phyloP scores from a whole-genome alignment of 164 flowering plant species.

The Cinnamomum micranthum region DNA sequence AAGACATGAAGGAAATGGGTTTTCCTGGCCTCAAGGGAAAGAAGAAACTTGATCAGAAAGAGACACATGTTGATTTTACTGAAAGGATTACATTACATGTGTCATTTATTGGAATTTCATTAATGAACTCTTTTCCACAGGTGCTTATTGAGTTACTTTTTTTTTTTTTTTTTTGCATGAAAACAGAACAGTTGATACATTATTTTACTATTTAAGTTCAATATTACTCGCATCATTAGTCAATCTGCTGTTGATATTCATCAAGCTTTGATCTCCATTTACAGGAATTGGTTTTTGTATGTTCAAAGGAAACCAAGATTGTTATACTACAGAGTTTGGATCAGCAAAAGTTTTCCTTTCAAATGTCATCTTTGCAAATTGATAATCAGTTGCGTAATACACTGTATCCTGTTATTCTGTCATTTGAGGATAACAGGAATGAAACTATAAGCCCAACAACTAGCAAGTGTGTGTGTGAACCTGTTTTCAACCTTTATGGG shows the following conservation, averaged over 20 bases:
- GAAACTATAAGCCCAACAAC: constrained; percentile 24
- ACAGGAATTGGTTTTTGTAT: constrained; percentile 85
- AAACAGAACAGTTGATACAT: not conserved
- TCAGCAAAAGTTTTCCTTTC: constrained; percentile 62
- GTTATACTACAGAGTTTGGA: constrained; percentile 68
- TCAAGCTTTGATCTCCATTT: constrained; percentile 10
- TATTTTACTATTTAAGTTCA: not conserved
- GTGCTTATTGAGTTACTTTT: constrained; percentile 15
- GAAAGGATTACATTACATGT: constrained; percentile 56
- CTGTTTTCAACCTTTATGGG: constrained; percentile 49
- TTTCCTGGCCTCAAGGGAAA: constrained; percentile 30
- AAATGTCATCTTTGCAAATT: constrained; percentile 69
- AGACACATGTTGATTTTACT: constrained; percentile 35
- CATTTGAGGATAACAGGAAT: constrained; percentile 47
- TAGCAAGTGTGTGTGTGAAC: constrained; percentile 43
- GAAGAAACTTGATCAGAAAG: constrained; percentile 30
- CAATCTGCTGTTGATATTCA: not conserved
- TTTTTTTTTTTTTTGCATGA: not conserved
- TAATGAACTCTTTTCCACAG: constrained; percentile 75
- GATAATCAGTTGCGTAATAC: constrained; percentile 75
- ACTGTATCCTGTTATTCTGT: constrained; percentile 80
- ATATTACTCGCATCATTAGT: not conserved
- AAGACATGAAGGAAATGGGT: constrained; percentile 41
- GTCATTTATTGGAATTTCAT: constrained; percentile 69
- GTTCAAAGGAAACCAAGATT: constrained; percentile 53